A percentile compares a stretch with the other conserved stretches of the same genome.
Evolutionary conservation across 1,139 yeast genomes (phyloP).

Genomic region (Pichia sp.): DNA sequence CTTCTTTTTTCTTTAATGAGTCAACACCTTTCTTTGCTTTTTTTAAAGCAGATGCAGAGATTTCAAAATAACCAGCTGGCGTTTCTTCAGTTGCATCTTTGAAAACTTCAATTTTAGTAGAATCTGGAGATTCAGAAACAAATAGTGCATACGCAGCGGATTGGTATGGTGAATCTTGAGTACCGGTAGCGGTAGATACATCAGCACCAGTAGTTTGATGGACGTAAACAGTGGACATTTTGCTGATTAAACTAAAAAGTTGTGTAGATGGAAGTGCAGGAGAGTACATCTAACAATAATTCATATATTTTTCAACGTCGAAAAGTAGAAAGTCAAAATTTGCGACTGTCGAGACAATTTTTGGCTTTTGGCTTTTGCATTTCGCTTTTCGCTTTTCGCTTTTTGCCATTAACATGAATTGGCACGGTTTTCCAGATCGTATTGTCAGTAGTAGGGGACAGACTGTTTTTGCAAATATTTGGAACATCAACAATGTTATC

Average conservation of each 20-base stretch:
- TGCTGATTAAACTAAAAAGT: background rate
- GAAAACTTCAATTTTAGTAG: conserved; percentile 45
- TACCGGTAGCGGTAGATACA: conserved; percentile 46
- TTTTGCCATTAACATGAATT: background rate
- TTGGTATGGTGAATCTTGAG: conserved; percentile 64
- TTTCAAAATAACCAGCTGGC: conserved; percentile 59
- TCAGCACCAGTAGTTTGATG: conserved; percentile 71
- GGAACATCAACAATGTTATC: background rate
- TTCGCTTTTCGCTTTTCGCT: background rate
- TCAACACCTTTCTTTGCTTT: conserved; percentile 97
- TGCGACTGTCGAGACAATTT: background rate
- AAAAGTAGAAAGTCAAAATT: background rate
- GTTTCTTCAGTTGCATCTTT: conserved; percentile 53
- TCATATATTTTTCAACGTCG: background rate
- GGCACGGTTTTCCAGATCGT: background rate
- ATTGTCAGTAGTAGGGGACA: background rate
- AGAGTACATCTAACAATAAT: background rate
- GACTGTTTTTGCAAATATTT: background rate
- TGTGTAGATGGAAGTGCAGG: background rate
- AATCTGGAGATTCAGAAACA: conserved; percentile 37
- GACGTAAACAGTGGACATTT: conserved; percentile 39
- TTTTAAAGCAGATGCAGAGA: conserved; percentile 89
- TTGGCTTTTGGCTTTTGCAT: background rate
- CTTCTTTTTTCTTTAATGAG: conserved; percentile 81
- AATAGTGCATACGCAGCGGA: conserved; percentile 80